These are phyloP conservation scores for Hamamelis virginiana DNA, from an alignment of 164 flowering plant species.

Conservation along the genomic window DNA sequence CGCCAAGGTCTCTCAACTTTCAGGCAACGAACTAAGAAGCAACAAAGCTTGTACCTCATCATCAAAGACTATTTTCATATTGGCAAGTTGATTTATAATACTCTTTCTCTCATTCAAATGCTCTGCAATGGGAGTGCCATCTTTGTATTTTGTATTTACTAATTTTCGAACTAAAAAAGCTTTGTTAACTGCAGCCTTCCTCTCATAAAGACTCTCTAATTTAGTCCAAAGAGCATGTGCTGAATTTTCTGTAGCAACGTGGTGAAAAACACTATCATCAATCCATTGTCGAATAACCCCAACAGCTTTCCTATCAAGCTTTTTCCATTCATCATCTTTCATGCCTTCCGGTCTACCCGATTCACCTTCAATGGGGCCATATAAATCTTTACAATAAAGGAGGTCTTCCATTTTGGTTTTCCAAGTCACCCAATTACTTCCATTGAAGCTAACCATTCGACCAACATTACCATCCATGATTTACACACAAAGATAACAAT, in stretches of 20 bases:
- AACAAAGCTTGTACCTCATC: conserved; percentile 14
- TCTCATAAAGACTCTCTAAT: conserved; percentile 10
- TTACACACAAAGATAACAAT: background rate
- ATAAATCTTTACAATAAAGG: conserved; percentile 8
- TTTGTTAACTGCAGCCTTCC: conserved; percentile 5
- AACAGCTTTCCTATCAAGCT: background rate
- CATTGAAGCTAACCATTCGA: background rate
- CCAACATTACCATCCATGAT: background rate
- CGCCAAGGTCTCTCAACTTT: no score
- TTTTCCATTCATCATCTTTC: background rate
- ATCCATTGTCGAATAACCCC: background rate
- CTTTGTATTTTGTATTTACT: background rate
- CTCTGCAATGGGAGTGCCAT: no score
- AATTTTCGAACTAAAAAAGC: conserved; percentile 6
- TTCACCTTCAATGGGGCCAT: conserved; percentile 8
- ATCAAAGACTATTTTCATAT: conserved; percentile 3
- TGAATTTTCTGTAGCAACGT: background rate
- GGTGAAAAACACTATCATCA: conserved; percentile 10
- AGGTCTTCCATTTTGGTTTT: conserved; percentile 6
- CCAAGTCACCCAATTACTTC: background rate
- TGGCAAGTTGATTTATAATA: background rate
- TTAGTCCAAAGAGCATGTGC: background rate
- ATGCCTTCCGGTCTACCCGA: background rate
- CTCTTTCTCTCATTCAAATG: conserved; percentile 9
- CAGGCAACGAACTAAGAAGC: background rate